Conservation (phyloP, 169 alveolate genomes). For the Amoebophrya sp. region DNA sequence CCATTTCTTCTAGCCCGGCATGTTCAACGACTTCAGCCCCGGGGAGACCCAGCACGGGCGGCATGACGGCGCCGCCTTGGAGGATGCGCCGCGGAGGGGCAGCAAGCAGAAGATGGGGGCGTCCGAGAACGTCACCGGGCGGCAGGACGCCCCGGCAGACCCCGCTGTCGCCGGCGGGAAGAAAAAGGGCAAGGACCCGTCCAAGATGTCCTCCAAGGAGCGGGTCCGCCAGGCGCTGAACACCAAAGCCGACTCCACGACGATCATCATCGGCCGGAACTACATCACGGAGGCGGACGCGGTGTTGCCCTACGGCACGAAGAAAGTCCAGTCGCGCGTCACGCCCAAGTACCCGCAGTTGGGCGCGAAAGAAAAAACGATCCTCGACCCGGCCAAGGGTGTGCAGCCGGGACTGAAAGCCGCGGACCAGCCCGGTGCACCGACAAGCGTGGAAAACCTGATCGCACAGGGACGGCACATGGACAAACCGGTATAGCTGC, state of each 20-base stretch:
- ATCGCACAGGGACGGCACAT: not conserved
- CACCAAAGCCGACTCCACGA: not conserved
- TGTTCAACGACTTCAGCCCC: not conserved
- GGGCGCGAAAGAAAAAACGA: not conserved
- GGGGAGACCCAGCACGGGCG: not conserved
- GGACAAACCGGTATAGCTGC: not conserved
- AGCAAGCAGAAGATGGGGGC: not conserved
- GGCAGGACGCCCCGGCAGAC: too few species aligned
- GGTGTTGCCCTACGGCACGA: not conserved
- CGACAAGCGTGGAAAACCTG: not conserved
- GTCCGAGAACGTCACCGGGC: not conserved
- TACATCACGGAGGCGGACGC: conserved; percentile 10
- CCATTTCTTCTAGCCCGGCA: too few species aligned
- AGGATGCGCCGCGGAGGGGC: not conserved
- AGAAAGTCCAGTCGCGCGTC: not conserved
- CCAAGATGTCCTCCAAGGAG: not conserved
- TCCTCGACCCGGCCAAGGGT: not conserved
- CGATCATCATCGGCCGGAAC: conserved; percentile 5
- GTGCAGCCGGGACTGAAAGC: not conserved
- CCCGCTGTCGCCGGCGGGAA: not conserved
- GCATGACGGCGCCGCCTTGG: not conserved
- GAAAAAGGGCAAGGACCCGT: not conserved
- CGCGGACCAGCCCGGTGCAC: not conserved
- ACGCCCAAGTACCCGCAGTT: not conserved
- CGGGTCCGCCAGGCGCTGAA: not conserved